Conservation (phyloP, 1,284 basidiomycete genomes). For the Pseudozyma pruni region DNA sequence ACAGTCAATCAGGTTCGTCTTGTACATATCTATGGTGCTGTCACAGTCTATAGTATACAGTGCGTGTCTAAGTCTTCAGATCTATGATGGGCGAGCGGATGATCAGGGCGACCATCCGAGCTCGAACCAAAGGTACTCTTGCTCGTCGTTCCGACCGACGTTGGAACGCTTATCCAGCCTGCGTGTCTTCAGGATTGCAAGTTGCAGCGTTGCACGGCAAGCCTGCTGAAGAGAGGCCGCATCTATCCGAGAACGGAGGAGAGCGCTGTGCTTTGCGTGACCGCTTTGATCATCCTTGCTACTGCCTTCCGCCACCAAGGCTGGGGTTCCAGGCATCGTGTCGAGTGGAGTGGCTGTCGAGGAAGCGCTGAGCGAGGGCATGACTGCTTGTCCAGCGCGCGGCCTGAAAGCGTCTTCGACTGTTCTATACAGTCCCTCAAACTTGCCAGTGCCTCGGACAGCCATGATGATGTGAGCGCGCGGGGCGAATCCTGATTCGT, state of each 20-base stretch:
- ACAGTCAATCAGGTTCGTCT: no score
- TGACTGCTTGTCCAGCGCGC: background rate
- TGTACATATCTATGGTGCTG: background rate
- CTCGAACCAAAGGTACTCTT: slow-evolving; percentile 50
- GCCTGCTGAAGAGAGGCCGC: slow-evolving; percentile 6
- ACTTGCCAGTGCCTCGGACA: slow-evolving; percentile 41
- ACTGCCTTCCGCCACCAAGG: background rate
- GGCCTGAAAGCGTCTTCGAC: slow-evolving; percentile 41
- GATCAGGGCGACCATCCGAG: slow-evolving; percentile 24
- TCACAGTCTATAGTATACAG: background rate
- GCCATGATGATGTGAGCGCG: slow-evolving; percentile 48
- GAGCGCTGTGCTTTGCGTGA: slow-evolving; percentile 17
- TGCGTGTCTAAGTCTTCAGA: background rate
- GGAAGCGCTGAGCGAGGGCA: slow-evolving; percentile 30
- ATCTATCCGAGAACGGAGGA: slow-evolving; percentile 32
- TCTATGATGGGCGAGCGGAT: background rate
- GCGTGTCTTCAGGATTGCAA: slow-evolving; percentile 22
- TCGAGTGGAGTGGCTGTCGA: slow-evolving; percentile 24
- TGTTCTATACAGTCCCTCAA: slow-evolving; percentile 33
- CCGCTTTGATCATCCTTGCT: background rate
- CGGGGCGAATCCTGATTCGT: background rate
- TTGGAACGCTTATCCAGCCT: slow-evolving; percentile 33
- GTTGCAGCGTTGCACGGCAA: background rate
- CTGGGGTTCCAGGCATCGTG: slow-evolving; percentile 38
- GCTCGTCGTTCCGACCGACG: slow-evolving; percentile 44